Conservation (phyloP, 2,329 filamentous ascomycete genomes). For the Thielaviopsis musarum region DNA sequence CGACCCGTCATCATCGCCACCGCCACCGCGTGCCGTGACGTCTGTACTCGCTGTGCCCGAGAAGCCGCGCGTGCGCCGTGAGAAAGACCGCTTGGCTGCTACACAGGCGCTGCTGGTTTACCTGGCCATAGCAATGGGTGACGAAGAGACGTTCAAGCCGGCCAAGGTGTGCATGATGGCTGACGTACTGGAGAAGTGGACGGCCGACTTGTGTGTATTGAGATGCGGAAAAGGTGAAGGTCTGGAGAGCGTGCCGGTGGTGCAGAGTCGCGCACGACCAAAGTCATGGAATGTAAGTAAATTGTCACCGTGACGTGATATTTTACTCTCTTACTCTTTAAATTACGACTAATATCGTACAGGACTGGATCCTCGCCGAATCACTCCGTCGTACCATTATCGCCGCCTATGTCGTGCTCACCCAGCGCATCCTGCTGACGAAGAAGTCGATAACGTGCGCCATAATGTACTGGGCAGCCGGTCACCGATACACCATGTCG, state of each 20-base stretch:
- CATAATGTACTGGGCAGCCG: background rate
- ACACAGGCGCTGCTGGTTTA: conserved; percentile 33
- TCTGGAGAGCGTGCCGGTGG: background rate
- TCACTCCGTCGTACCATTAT: conserved; percentile 4
- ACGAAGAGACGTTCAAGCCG: conserved; percentile 28
- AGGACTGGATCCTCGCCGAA: conserved; percentile 6
- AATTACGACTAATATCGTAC: background rate
- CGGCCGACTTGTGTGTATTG: background rate
- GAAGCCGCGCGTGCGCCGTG: background rate
- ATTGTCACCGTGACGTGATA: background rate
- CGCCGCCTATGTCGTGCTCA: background rate
- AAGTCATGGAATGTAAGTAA: conserved; percentile 5
- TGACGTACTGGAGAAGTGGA: background rate
- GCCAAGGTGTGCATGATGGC: conserved; percentile 6
- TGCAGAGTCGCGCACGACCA: background rate
- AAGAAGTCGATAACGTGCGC: background rate
- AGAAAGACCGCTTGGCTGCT: conserved; percentile 22
- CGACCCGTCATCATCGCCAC: background rate
- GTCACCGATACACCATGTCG: conserved; percentile 5
- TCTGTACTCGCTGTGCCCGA: background rate
- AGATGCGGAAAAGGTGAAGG: background rate
- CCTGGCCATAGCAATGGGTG: conserved; percentile 32
- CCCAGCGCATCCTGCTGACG: background rate
- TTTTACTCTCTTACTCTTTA: no score
- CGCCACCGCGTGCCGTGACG: background rate